A percentile compares a stretch with the other conserved stretches of the same genome.
These are phyloP conservation scores for Acanthamoeba healyi DNA, from an alignment of 208 protist species.

Conservation along the genomic window DNA sequence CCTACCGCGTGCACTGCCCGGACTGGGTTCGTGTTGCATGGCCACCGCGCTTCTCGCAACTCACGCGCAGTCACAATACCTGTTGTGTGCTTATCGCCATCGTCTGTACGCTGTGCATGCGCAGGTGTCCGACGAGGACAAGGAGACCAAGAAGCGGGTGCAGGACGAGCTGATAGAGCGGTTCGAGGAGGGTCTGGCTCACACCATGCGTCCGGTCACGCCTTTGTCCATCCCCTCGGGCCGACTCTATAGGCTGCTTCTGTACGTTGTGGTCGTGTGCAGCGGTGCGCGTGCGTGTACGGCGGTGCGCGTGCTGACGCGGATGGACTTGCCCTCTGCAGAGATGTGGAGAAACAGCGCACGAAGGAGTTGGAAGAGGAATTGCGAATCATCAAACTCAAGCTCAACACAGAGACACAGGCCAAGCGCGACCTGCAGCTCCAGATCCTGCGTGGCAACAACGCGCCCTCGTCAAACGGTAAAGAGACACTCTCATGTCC, in stretches of 20 bases:
- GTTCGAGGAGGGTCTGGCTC: conserved; percentile 35
- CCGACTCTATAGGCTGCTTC: conserved; percentile 9
- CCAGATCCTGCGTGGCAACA: conserved; percentile 63
- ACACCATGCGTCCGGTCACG: conserved; percentile 43
- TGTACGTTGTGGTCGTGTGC: background rate
- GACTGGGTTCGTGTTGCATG: background rate
- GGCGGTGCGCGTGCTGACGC: background rate
- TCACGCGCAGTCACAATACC: too few relatives aligned
- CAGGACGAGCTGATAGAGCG: conserved; percentile 59
- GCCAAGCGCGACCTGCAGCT: conserved; percentile 69
- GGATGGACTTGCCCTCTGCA: background rate
- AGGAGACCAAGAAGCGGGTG: conserved; percentile 47
- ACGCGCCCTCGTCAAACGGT: conserved; percentile 20
- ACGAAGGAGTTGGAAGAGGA: conserved; percentile 64
- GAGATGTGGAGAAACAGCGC: conserved; percentile 54
- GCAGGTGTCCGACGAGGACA: conserved; percentile 66
- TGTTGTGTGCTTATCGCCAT: too few relatives aligned
- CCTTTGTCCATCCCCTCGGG: background rate
- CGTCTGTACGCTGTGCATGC: too few relatives aligned
- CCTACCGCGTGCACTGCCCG: conserved; percentile 37
- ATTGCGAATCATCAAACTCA: conserved; percentile 56
- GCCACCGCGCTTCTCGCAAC: too few relatives aligned
- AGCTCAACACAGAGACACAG: conserved; percentile 61
- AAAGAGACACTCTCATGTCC: background rate
- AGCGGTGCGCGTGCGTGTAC: background rate